Percentiles rank a stretch among this genome's conserved stretches.
These are phyloP conservation scores for Rhizopus stolonifer DNA, from an alignment of 371 early-diverging fungal species.

Conservation along the genomic window DNA sequence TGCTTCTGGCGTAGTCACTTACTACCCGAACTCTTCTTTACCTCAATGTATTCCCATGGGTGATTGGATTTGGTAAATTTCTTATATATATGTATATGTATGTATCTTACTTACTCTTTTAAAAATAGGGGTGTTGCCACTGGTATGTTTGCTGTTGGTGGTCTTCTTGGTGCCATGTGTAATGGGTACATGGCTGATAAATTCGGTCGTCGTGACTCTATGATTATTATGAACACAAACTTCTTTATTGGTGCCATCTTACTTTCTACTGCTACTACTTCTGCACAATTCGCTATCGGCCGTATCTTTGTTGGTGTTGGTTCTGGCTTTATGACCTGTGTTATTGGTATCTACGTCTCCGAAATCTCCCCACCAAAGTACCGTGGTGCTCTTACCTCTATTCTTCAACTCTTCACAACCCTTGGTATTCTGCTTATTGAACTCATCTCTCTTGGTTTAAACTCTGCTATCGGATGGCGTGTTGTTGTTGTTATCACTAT, in stretches of 20 bases:
- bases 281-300: conserved; percentile 71
- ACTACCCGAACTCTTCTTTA: conserved; percentile 35
- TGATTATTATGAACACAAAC: conserved; percentile 63
- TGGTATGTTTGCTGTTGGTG: conserved; percentile 73
- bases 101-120: conserved; percentile 18
- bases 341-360: conserved; percentile 78
- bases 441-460: conserved; percentile 57
- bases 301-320: conserved; percentile 85
- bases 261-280: conserved; percentile 56
- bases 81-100: conserved; percentile 3
- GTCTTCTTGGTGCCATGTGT: conserved; percentile 67
- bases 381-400: conserved; percentile 71
- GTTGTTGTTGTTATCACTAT: conserved; percentile 60
- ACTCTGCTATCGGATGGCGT: conserved; percentile 68
- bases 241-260: conserved; percentile 70
- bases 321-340: conserved; percentile 77
- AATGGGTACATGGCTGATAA: conserved; percentile 57
- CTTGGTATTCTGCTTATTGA: conserved; percentile 74
- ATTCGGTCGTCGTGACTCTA: conserved; percentile 68
- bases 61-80: conserved; percentile 50
- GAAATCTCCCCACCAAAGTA: conserved; percentile 75
- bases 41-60: conserved; percentile 50
- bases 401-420: conserved; percentile 81
- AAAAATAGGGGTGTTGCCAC: conserved; percentile 58
- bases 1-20: conserved; percentile 35